A percentile compares a stretch with the other conserved stretches of the same genome.
phyloP scores from a whole-genome alignment of 208 protist species.

The Trypanosoma theileri region DNA sequence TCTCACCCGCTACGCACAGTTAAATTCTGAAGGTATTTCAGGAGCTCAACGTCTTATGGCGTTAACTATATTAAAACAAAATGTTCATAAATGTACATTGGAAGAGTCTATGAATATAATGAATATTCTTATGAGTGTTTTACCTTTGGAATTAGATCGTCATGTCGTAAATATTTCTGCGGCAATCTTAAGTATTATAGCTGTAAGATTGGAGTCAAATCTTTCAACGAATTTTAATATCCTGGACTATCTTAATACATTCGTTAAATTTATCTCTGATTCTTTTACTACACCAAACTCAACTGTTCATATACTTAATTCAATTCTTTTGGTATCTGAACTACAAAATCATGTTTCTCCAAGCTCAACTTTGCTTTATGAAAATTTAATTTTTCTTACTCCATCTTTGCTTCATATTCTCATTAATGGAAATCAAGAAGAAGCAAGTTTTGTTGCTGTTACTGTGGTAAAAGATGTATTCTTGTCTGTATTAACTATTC shows the following conservation, averaged over 20 bases:
- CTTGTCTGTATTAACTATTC: not conserved
- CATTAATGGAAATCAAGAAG: not conserved
- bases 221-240: not conserved
- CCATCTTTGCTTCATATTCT: conserved; percentile 12
- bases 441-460: conserved; percentile 11
- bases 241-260: not conserved
- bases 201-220: not conserved
- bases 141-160: conserved; percentile 34
- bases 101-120: conserved; percentile 27
- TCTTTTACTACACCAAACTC: conserved; percentile 24
- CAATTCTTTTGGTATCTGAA: conserved; percentile 11
- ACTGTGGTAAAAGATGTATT: conserved; percentile 10
- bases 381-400: conserved; percentile 2
- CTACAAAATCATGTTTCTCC: not conserved
- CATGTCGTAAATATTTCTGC: conserved; percentile 31
- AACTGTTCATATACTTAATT: not conserved
- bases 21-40: conserved; percentile 7
- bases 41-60: conserved; percentile 31
- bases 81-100: conserved; percentile 6
- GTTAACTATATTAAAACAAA: conserved; percentile 53
- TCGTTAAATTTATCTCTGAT: conserved; percentile 32
- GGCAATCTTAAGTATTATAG: conserved; percentile 28
- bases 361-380: not conserved
- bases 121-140: conserved; percentile 31
- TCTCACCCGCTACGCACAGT: conserved; percentile 26